phyloP scores from a whole-genome alignment of 176 grass and related monocot genomes.

The Juncus inflexus region DNA sequence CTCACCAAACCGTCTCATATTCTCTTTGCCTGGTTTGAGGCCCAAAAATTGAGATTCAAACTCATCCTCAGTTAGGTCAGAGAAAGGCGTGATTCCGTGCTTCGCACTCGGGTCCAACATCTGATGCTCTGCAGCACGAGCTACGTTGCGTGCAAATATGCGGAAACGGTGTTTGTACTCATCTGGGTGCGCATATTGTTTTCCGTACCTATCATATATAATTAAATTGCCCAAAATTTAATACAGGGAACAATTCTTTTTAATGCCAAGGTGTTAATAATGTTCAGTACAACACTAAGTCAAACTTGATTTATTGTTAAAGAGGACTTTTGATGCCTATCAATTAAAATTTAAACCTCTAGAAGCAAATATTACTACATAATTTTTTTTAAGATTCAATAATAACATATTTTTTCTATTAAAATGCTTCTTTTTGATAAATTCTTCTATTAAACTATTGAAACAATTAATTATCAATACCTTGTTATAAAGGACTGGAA shows the following conservation, averaged over 20 bases:
- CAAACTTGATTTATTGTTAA: too few relatives aligned
- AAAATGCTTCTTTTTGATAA: too few relatives aligned
- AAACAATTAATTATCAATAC: neutral
- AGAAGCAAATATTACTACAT: too few relatives aligned
- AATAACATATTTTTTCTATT: too few relatives aligned
- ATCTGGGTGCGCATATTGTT: conserved; percentile 43
- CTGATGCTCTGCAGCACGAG: conserved; percentile 70
- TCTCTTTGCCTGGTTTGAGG: conserved; percentile 4
- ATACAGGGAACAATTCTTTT: neutral
- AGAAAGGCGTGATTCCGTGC: conserved; percentile 82
- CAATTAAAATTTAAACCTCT: too few relatives aligned
- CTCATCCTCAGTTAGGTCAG: conserved; percentile 73
- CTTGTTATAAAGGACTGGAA: conserved; percentile 27
- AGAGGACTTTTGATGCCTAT: too few relatives aligned
- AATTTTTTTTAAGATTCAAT: too few relatives aligned
- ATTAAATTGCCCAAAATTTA: neutral
- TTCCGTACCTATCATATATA: conserved; percentile 33
- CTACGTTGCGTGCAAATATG: conserved; percentile 73
- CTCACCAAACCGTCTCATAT: neutral
- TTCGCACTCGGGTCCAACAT: conserved; percentile 57
- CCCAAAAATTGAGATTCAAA: conserved; percentile 61
- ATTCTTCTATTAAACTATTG: too few relatives aligned
- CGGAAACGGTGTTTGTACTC: conserved; percentile 59
- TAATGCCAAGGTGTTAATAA: too few relatives aligned
- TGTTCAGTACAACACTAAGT: too few relatives aligned